phyloP scores from a whole-genome alignment of 2,329 filamentous ascomycete species.

The Fusarium sp. region DNA sequence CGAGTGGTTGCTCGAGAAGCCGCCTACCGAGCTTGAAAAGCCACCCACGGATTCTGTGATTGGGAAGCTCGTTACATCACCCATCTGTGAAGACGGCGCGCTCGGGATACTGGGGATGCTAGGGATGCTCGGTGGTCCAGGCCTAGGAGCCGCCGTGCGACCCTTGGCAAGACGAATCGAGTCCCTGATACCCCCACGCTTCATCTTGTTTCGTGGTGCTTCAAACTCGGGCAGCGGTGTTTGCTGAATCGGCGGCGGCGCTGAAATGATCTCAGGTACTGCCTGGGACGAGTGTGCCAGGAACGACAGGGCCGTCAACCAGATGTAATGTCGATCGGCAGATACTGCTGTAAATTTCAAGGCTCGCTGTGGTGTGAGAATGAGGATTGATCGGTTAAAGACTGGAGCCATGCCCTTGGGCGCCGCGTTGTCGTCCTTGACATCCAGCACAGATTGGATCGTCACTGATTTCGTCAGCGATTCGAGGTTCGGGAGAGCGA shows the following conservation, averaged over 20 bases:
- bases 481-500: constrained; percentile 19
- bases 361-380: constrained; percentile 91
- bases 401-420: constrained; percentile 76
- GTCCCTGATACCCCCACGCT: constrained; percentile 77
- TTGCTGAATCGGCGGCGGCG: constrained; percentile 58
- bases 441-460: constrained; percentile 96
- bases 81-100: constrained; percentile 52
- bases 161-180: constrained; percentile 91
- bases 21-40: constrained; percentile 52
- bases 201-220: constrained; percentile 59
- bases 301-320: constrained; percentile 95
- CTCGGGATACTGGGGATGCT: constrained; percentile 60
- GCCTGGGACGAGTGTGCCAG: constrained; percentile 89
- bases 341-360: constrained; percentile 92
- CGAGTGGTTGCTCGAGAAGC: constrained; percentile 52
- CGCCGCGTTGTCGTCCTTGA: constrained; percentile 90
- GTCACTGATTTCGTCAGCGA: constrained; percentile 71
- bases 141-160: constrained; percentile 56
- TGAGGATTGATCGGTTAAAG: constrained; percentile 95
- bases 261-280: constrained; percentile 77
- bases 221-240: constrained; percentile 65
- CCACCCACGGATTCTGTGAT: constrained; percentile 56
- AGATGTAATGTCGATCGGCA: constrained; percentile 90
- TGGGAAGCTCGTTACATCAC: constrained; percentile 52
- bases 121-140: constrained; percentile 66